Conservation (phyloP, 163 green algal genomes). For the Volvox carteri region DNA sequence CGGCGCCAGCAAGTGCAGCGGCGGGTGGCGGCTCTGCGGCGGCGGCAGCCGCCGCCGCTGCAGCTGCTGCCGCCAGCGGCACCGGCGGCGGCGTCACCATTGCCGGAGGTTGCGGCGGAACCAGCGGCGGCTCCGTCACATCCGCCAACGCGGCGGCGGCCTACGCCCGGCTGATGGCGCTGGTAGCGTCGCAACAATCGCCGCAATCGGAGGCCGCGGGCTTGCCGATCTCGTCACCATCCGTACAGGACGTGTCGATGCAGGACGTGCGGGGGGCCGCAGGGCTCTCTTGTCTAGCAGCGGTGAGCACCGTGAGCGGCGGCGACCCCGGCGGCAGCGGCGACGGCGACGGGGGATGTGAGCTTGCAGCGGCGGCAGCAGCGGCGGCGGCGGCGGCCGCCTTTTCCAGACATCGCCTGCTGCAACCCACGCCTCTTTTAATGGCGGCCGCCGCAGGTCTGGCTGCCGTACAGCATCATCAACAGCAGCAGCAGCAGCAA, state of each 20-base stretch:
- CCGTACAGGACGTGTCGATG: not conserved
- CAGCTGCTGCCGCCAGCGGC: not conserved
- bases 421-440: not conserved
- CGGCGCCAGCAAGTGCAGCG: not conserved
- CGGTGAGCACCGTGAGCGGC: not conserved
- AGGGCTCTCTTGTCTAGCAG: not conserved
- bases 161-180: not conserved
- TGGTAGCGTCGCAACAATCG: slow-evolving; percentile 16
- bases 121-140: not conserved
- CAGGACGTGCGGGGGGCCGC: not conserved
- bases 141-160: slow-evolving; percentile 2
- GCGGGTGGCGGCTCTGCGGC: not conserved
- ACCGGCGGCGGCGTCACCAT: not conserved
- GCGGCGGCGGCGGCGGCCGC: not conserved
- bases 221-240: not conserved
- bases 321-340: not conserved
- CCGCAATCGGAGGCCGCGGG: not conserved
- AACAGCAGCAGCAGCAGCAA: not conserved
- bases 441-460: not conserved
- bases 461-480: slow-evolving; percentile 17
- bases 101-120: not conserved
- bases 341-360: not conserved
- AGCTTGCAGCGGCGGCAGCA: not conserved
- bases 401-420: no score
- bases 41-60: not conserved